Percentiles rank a stretch among this genome's conserved stretches.
Conservation (phyloP, 306 rosid genomes). For the Cercis canadensis region DNA sequence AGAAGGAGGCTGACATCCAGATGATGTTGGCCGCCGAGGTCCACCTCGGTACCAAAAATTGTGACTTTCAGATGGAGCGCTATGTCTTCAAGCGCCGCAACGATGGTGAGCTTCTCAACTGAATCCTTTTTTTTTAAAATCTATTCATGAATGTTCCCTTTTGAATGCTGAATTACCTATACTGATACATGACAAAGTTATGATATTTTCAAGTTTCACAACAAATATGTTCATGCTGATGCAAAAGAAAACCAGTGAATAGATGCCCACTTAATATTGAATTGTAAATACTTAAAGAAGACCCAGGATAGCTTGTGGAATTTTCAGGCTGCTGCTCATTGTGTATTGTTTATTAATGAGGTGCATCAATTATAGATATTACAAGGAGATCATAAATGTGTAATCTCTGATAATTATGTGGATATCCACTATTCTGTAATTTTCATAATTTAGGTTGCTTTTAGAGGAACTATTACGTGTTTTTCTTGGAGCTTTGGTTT, state of each 20-base stretch:
- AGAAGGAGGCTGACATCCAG: slow-evolving; percentile 79
- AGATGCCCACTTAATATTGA: background rate
- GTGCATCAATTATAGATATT: background rate
- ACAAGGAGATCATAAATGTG: background rate
- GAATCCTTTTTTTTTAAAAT: background rate
- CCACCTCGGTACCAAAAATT: slow-evolving; percentile 81
- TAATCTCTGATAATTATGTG: background rate
- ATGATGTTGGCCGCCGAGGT: slow-evolving; percentile 87
- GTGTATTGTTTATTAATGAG: background rate
- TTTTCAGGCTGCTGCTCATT: background rate
- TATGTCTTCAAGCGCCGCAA: slow-evolving; percentile 80
- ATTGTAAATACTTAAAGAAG: background rate
- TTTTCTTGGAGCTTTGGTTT: background rate
- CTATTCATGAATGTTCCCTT: no score
- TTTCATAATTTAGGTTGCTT: no score
- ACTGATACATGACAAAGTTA: no score
- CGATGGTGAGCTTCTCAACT: slow-evolving; percentile 49
- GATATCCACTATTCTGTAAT: background rate
- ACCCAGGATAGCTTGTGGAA: background rate
- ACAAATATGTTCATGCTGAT: background rate
- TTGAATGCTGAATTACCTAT: background rate
- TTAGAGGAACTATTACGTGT: background rate
- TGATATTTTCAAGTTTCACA: background rate
- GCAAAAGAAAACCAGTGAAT: background rate
- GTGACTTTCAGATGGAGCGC: slow-evolving; percentile 85